Evolutionary conservation across 2,329 filamentous ascomycete genomes (phyloP).

Genomic region (Xylariaceae sp.): DNA sequence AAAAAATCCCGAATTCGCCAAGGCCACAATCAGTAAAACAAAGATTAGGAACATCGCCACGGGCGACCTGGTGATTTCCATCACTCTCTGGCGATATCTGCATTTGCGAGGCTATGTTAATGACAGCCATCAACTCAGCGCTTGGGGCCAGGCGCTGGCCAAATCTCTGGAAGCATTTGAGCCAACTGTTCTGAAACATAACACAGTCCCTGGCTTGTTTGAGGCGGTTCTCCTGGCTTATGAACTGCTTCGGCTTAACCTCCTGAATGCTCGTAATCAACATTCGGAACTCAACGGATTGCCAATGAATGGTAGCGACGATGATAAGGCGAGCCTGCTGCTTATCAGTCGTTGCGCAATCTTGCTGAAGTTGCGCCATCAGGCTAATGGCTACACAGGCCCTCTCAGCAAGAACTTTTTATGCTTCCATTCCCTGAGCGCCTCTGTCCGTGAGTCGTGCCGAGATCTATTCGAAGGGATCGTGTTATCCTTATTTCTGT

Average conservation of each 20-base stretch:
- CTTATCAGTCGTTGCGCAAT: slow-evolving; percentile 84
- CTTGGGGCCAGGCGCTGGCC: slow-evolving; percentile 77
- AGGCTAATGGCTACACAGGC: slow-evolving; percentile 86
- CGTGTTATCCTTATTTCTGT: slow-evolving; percentile 73
- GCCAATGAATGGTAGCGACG: slow-evolving; percentile 56
- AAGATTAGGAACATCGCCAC: slow-evolving; percentile 58
- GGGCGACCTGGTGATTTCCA: slow-evolving; percentile 62
- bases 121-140: slow-evolving; percentile 70
- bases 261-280: slow-evolving; percentile 67
- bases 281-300: slow-evolving; percentile 53
- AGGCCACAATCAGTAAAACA: slow-evolving; percentile 61
- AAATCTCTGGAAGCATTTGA: slow-evolving; percentile 62
- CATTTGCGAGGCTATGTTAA: slow-evolving; percentile 85
- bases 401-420: slow-evolving; percentile 87
- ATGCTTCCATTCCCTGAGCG: slow-evolving; percentile 78
- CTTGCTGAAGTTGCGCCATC: slow-evolving; percentile 75
- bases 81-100: slow-evolving; percentile 83
- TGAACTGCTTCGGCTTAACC: slow-evolving; percentile 74
- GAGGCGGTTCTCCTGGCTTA: slow-evolving; percentile 79
- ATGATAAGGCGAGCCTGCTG: slow-evolving; percentile 73
- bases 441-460: slow-evolving; percentile 71
- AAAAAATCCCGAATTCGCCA: slow-evolving; percentile 63
- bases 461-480: slow-evolving; percentile 83
- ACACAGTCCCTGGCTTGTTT: slow-evolving; percentile 53
- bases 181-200: slow-evolving; percentile 45